phyloP scores from a whole-genome alignment of 2,329 filamentous ascomycete genomes.

The Thielaviopsis ethacetica region DNA sequence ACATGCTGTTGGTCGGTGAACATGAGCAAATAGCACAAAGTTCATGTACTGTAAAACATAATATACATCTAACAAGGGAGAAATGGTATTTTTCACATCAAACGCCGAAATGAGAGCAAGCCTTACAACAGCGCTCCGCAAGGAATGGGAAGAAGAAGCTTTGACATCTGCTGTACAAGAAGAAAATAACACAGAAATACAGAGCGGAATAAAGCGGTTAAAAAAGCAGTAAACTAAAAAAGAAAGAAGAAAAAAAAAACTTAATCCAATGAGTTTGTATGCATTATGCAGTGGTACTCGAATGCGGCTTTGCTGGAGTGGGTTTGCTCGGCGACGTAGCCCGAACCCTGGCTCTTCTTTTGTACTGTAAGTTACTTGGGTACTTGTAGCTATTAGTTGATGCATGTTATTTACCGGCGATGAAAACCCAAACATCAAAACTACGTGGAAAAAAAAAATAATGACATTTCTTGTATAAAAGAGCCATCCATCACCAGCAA shows the following conservation, averaged over 20 bases:
- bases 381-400: not conserved
- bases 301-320: not conserved
- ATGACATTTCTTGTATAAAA: not conserved
- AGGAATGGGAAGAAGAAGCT: not conserved
- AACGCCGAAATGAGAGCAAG: no score
- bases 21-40: no score
- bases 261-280: not conserved
- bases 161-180: not conserved
- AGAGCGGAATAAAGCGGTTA: not conserved
- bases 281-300: not conserved
- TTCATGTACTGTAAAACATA: no score
- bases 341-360: not conserved
- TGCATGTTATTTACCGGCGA: not conserved
- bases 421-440: not conserved
- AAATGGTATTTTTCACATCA: not conserved
- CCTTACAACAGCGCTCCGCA: not conserved
- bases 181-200: not conserved
- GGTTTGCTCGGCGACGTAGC: not conserved
- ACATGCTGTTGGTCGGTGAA: not conserved
- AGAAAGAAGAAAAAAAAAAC: not conserved
- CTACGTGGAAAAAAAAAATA: no score
- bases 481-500: not conserved
- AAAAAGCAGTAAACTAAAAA: not conserved
- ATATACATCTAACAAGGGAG: not conserved
- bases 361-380: not conserved